Evolutionary conservation across 139 green algal genomes (phyloP).

Genomic region (Picochlorum sp.): DNA sequence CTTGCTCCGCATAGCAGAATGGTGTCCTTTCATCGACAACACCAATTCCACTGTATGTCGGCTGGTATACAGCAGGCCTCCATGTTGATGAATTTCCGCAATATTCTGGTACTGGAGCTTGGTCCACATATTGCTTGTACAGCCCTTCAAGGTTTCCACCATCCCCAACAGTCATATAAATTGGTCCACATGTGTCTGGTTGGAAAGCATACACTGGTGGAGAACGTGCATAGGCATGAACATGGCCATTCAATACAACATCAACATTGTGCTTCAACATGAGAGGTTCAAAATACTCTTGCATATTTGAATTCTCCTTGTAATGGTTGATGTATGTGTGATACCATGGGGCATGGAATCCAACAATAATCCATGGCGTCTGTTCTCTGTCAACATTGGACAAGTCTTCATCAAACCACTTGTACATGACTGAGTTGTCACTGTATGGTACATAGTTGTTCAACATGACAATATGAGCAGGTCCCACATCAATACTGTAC

Average conservation of each 20-base stretch:
- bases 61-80: neutral
- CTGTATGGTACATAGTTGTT: constrained; percentile 17
- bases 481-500: neutral
- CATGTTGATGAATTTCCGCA: neutral
- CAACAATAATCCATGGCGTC: constrained; percentile 70
- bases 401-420: constrained; percentile 65
- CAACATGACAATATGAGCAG: neutral
- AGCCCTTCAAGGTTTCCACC: neutral
- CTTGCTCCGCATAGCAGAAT: neutral
- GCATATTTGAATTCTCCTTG: constrained; percentile 14
- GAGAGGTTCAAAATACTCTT: constrained; percentile 41
- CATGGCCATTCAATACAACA: constrained; percentile 41
- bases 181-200: neutral
- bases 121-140: neutral
- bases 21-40: neutral
- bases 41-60: neutral
- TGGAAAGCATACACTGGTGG: neutral
- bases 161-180: neutral
- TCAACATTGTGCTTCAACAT: constrained; percentile 57
- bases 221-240: neutral
- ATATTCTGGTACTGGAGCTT: neutral
- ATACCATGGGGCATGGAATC: constrained; percentile 63
- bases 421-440: constrained; percentile 36
- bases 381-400: constrained; percentile 41
- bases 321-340: constrained; percentile 5